Base-by-base conservation (phyloP, 2,329 filamentous ascomycete species). In the Allantophomopsis cytisporea region DNA sequence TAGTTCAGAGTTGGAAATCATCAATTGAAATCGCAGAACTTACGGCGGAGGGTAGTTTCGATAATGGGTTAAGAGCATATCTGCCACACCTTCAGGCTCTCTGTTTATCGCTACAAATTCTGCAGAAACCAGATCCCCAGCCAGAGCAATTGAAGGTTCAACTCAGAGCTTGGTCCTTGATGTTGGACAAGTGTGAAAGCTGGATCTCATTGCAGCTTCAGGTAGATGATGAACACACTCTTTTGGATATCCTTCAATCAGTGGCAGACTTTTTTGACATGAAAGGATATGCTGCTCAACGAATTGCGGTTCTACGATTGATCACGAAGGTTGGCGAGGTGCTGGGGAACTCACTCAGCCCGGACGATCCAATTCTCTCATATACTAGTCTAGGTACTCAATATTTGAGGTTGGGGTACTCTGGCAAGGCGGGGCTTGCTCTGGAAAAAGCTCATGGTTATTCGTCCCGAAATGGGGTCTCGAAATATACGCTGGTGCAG, bases 361-460 rank as follows among this genome's bases (percentile, higher is more conserved):
- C 57, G 61, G 17, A 60, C 66, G 34, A 53, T 53, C 28, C 61
- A 54, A 43, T 59, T 64, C 17, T 65, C 59, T 45, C 57, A 38
- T 50, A 53, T 35, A 45, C 46, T 20, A 37, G 61, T 12, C 57
- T 78, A 6, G 69, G 66, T 2, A 48, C 68, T 7, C 70, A 76
- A 45, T 73, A 76, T 49, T 61, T 75, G 34, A 63, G 66, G 5
- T 62, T 80, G 43, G 78, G 76, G 20, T 73, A 78, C 47, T 69
- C 69, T 37, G 69, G 68, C 34, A 73, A 71, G 50, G 73, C 76
- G 35, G 66, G 65, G 6, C 52, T 66, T 5, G 56, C 68, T 2
- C 65, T 95, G 13, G 65, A 69, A 1, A 68, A 70, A 40, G 75
- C 76, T 3, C 69, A 77, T 45, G 57, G 62, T 15, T 66, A 70